These are phyloP conservation scores for Tricholoma saponaceum DNA, from an alignment of 768 basidiomycete species.

Conservation along the genomic window DNA sequence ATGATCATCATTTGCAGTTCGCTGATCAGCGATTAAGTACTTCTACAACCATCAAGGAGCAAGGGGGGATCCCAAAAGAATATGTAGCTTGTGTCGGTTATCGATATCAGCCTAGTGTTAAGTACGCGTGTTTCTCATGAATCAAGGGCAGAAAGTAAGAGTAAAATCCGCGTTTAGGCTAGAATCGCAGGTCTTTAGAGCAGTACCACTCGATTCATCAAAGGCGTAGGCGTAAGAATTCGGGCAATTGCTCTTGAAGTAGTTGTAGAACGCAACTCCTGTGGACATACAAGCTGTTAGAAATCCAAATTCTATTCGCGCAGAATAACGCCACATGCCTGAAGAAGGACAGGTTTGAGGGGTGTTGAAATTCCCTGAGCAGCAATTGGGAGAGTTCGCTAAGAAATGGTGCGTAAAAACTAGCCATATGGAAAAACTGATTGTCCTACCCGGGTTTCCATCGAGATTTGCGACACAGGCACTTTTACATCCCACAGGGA, in stretches of 20 bases:
- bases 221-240: slow-evolving; percentile 42
- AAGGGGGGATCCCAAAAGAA: too few relatives aligned
- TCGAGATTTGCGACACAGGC: slow-evolving; percentile 39
- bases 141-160: too few relatives aligned
- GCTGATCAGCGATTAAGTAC: too few relatives aligned
- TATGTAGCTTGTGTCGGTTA: too few relatives aligned
- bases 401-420: too few relatives aligned
- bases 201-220: slow-evolving; percentile 36
- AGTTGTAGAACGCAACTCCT: slow-evolving; percentile 22
- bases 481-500: slow-evolving; percentile 49
- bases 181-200: too few relatives aligned
- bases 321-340: slow-evolving; percentile 17
- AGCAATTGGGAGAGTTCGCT: slow-evolving; percentile 35
- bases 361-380: slow-evolving; percentile 28
- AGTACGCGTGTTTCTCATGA: too few relatives aligned
- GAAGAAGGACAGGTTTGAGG: slow-evolving; percentile 31
- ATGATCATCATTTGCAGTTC: too few relatives aligned
- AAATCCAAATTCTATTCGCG: neutral
- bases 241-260: slow-evolving; percentile 25
- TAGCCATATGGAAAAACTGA: too few relatives aligned
- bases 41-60: too few relatives aligned
- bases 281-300: neutral
- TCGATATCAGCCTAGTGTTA: too few relatives aligned
- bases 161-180: too few relatives aligned
- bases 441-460: slow-evolving; percentile 20